phyloP scores from a whole-genome alignment of 257 asterid genomes.

The Jasminum sambac region DNA sequence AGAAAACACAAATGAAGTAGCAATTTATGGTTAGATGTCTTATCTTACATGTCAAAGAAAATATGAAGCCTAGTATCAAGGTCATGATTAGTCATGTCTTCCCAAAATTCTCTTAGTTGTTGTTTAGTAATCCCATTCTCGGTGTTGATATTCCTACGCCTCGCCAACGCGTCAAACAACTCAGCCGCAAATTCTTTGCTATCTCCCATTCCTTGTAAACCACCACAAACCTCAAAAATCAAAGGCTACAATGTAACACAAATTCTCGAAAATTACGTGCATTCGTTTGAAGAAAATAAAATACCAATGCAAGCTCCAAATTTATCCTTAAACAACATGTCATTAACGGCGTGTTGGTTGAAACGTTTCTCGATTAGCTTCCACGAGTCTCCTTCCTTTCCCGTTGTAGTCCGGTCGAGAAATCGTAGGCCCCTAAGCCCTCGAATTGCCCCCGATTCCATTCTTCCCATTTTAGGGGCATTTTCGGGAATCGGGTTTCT shows the following conservation, averaged over 20 bases:
- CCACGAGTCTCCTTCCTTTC: constrained; percentile 89
- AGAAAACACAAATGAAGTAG: no score
- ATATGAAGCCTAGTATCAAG: constrained; percentile 79
- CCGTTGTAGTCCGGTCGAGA: constrained; percentile 70
- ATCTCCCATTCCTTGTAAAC: constrained; percentile 78
- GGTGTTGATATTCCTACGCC: constrained; percentile 54
- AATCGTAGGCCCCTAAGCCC: constrained; percentile 77
- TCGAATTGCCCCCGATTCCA: constrained; percentile 55
- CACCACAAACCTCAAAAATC: neutral
- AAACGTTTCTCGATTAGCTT: constrained; percentile 62
- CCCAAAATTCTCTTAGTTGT: constrained; percentile 67
- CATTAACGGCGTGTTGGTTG: constrained; percentile 38
- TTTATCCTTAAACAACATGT: constrained; percentile 65
- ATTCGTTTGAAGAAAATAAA: neutral
- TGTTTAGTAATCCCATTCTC: constrained; percentile 52
- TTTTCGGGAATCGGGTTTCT: constrained; percentile 25
- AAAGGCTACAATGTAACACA: neutral
- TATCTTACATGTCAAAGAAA: constrained; percentile 86
- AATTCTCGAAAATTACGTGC: neutral
- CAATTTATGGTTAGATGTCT: neutral
- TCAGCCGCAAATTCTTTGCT: constrained; percentile 85
- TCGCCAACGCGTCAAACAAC: constrained; percentile 74
- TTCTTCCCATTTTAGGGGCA: constrained; percentile 44
- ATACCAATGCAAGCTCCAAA: constrained; percentile 90
- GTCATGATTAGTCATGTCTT: constrained; percentile 68